Conservation (phyloP, 306 rosid species). For the Cicer bijugum region DNA sequence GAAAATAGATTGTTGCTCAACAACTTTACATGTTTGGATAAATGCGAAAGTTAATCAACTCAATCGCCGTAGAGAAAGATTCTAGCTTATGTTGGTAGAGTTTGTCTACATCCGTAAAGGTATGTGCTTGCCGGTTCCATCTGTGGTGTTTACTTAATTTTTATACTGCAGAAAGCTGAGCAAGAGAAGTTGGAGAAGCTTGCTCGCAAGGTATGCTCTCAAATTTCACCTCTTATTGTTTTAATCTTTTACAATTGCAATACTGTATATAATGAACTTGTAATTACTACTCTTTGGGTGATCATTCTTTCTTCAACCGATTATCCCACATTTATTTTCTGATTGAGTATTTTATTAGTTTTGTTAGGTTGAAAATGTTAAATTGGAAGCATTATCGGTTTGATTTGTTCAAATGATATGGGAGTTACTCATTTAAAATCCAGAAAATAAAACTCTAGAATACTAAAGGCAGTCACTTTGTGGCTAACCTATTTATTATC, state of each 20-base stretch:
- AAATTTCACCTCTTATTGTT: constrained; percentile 16
- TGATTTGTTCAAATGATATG: constrained; percentile 3
- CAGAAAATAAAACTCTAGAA: constrained; percentile 7
- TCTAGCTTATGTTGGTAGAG: neutral
- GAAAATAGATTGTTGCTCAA: constrained; percentile 24
- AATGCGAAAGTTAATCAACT: constrained; percentile 9
- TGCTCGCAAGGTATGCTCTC: constrained; percentile 72
- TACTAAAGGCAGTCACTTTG: neutral
- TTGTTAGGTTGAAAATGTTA: constrained; percentile 9
- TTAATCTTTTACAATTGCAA: neutral
- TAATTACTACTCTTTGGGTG: neutral
- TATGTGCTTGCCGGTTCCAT: constrained; percentile 31
- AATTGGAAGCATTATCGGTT: constrained; percentile 2
- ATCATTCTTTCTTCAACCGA: constrained; percentile 21
- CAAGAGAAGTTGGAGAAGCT: constrained; percentile 88
- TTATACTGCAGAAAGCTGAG: constrained; percentile 70
- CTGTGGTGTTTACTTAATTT: constrained; percentile 32
- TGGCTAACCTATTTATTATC: constrained; percentile 15
- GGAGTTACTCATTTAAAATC: neutral
- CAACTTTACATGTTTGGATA: constrained; percentile 30
- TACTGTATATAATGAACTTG: constrained; percentile 2
- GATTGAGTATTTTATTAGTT: constrained; percentile 6
- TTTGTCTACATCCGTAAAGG: constrained; percentile 21
- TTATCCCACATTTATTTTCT: constrained; percentile 25
- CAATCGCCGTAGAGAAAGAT: neutral